A percentile compares a stretch with the other conserved stretches of the same genome.
Conservation (phyloP, 2,329 filamentous ascomycete species). For the Talaromyces albobiverticillius region DNA sequence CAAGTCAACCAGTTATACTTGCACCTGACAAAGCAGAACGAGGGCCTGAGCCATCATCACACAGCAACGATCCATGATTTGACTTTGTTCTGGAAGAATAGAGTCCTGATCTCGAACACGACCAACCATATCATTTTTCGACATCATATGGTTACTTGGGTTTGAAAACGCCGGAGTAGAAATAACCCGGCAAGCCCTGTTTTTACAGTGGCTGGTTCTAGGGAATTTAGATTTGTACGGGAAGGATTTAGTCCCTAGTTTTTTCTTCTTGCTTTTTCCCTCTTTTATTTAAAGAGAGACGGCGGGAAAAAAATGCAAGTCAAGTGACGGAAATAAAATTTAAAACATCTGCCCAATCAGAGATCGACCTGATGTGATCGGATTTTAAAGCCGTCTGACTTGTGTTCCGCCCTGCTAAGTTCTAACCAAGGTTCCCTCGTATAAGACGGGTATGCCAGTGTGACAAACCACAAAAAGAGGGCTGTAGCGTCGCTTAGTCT, state of each 20-base stretch:
- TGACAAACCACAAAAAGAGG: background rate
- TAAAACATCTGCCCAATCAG: background rate
- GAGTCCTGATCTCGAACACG: too few species aligned
- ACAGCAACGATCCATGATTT: too few species aligned
- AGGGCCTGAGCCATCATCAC: too few species aligned
- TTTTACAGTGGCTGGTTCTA: background rate
- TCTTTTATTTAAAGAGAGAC: too few species aligned
- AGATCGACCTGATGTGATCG: background rate
- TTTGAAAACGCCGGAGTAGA: background rate
- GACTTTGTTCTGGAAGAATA: too few species aligned
- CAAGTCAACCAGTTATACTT: too few species aligned
- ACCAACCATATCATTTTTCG: too few species aligned
- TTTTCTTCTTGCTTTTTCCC: too few species aligned
- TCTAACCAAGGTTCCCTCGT: background rate
- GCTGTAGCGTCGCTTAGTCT: constrained; percentile 1
- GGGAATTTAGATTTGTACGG: too few species aligned
- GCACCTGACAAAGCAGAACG: too few species aligned
- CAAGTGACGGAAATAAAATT: constrained; percentile 3
- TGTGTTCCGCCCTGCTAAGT: background rate
- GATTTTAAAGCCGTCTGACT: background rate
- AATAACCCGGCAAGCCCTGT: background rate
- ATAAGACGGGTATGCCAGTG: background rate
- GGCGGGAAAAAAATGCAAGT: background rate
- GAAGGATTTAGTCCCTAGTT: too few species aligned
- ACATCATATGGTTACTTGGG: too few species aligned